Percentiles rank a stretch among this genome's conserved stretches.
phyloP scores from a whole-genome alignment of 768 basidiomycete species.

The Pulveroboletus sp. region DNA sequence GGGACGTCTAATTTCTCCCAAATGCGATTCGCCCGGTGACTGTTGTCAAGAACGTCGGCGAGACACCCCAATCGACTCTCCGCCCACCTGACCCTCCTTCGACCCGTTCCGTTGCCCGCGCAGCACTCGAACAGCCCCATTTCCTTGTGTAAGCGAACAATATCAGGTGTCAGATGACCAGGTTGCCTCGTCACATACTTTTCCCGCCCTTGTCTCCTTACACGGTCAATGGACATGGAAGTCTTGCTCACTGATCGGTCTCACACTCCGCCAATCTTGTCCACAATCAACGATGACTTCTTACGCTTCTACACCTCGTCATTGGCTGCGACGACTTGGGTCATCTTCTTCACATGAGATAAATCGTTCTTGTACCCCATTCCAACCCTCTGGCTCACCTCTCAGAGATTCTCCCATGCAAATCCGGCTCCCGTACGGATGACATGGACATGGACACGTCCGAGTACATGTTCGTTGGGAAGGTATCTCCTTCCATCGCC shows the following conservation, averaged over 20 bases:
- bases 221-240: slow-evolving; percentile 1
- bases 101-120: slow-evolving; percentile 2
- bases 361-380: slow-evolving; percentile 4
- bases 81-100: slow-evolving; percentile 13
- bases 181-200: background rate
- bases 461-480: slow-evolving; percentile 10
- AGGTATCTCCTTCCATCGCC: slow-evolving; percentile 19
- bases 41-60: slow-evolving; percentile 3
- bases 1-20: background rate
- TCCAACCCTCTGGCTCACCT: slow-evolving; percentile 3
- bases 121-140: background rate
- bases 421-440: slow-evolving; percentile 19
- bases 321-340: slow-evolving; percentile 16
- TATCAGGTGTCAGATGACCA: background rate
- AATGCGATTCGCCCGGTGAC: background rate
- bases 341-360: slow-evolving; percentile 22
- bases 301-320: slow-evolving; percentile 11
- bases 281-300: slow-evolving; percentile 16
- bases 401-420: slow-evolving; percentile 24
- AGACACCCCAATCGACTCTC: too few species aligned
- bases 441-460: slow-evolving; percentile 7
- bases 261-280: slow-evolving; percentile 25
- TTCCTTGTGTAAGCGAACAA: slow-evolving; percentile 7
- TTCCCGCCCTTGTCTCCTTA: slow-evolving; percentile 1
- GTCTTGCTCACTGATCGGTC: slow-evolving; percentile 13